Evolutionary conservation across 139 green algal genomes (phyloP).

Genomic region (Medakamo hakoo): DNA sequence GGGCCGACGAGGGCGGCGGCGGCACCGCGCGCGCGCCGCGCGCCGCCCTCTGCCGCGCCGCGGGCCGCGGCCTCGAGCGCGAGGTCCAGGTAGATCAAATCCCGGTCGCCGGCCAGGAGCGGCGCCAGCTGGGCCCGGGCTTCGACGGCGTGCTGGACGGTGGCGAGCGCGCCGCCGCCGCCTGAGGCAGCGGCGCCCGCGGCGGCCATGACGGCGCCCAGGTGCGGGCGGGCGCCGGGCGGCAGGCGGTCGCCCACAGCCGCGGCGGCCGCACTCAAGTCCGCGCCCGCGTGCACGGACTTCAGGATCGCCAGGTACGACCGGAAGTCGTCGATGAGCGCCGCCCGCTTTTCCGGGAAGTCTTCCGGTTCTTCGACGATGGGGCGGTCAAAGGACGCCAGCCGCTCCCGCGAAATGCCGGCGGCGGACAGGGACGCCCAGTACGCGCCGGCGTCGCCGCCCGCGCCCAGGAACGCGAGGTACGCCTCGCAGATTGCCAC

Average conservation of each 20-base stretch:
- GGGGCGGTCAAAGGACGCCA: constrained; percentile 82
- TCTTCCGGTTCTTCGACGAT: constrained; percentile 71
- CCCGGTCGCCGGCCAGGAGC: constrained; percentile 40
- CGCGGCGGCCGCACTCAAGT: constrained; percentile 48
- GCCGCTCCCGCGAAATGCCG: constrained; percentile 69
- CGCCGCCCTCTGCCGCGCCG: constrained; percentile 50
- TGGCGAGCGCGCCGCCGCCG: constrained; percentile 44
- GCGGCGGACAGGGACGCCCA: constrained; percentile 71
- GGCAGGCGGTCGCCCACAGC: constrained; percentile 29
- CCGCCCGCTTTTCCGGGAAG: constrained; percentile 62
- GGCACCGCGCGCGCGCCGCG: constrained; percentile 34
- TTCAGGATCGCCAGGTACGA: constrained; percentile 93
- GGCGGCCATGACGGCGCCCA: constrained; percentile 68
- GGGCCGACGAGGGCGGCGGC: constrained; percentile 69
- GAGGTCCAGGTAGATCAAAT: constrained; percentile 94
- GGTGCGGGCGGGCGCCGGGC: constrained; percentile 34
- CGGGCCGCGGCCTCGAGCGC: constrained; percentile 78
- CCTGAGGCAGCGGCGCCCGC: constrained; percentile 32
- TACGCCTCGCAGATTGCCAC: constrained; percentile 97
- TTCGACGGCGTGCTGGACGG: constrained; percentile 82
- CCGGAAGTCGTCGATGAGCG: constrained; percentile 77
- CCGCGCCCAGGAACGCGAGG: constrained; percentile 67
- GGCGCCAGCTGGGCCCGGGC: constrained; percentile 62
- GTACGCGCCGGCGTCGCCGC: constrained; percentile 67
- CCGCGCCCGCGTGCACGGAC: constrained; percentile 66